Evolutionary conservation across 2,329 filamentous ascomycete genomes (phyloP), one percentile per base, ranked within the genome.

Genomic region (Penicillium sp.): DNA sequence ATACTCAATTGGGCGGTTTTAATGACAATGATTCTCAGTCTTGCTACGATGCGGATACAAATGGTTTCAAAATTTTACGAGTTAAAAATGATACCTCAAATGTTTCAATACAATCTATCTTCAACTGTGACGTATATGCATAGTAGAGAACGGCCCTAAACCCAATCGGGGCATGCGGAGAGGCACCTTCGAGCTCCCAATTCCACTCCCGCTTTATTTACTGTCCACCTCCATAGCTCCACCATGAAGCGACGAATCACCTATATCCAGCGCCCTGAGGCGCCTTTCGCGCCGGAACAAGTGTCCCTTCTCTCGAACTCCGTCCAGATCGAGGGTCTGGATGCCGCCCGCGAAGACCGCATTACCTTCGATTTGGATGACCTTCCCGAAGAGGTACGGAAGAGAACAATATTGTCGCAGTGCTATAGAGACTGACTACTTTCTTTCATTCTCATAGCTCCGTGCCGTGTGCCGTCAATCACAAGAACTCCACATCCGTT

Each of bases 401-500:
- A 26, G 14, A 21, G 22, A 16, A 13, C 9, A 19, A 35, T n/a
- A 3, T 24, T 27, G n/a, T 13, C 16, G 24, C 21, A 33, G 39
- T 1, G 11, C 22, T 11, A 8, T 9, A 0, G 14, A 11, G 2
- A 11, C 35, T 50, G 27, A 31, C 37, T 49, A 7, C 37, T 3
- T 11, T 47, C n/a, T 22, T 6, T 22, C 14, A 6, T 22, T 22
- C 10, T 13, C 39, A 22, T 66, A 86, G 84, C 73, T 95, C 16
- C 82, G 81, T 57, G 74, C 81, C 26, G 75, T 89, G 14, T 78
- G 96, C 26, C 79, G 82, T 53, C 79, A 84, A 66, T 85, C 84
- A 61, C 84, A 88, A 66, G 87, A 91, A 72, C 77, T 97, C 43
- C 89, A 93, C 73, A 78, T 97, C 57, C 85, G 89, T 71, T 96